Evolutionary conservation across 108 stramenopile species (phyloP).

Genomic region (Aurantiochytrium sp.): DNA sequence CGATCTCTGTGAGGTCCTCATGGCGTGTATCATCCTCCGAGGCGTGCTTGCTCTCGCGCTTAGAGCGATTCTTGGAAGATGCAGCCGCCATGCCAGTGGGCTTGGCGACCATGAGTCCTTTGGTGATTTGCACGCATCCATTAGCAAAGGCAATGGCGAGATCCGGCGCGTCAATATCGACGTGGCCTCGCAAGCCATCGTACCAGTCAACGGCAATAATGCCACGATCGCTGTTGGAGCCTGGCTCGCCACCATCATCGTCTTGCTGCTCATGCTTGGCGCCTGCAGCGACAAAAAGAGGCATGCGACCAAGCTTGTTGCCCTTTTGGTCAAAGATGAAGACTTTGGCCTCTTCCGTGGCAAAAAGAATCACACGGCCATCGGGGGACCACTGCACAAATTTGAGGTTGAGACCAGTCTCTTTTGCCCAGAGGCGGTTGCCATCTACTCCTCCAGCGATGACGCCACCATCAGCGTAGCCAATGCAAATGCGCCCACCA

Average conservation of each 20-base stretch:
- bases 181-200: constrained; percentile 43
- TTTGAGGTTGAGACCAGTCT: constrained; percentile 32
- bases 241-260: neutral
- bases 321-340: constrained; percentile 48
- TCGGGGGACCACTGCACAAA: constrained; percentile 58
- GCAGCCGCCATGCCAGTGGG: too few species aligned
- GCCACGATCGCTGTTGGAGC: neutral
- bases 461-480: constrained; percentile 56
- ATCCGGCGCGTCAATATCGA: constrained; percentile 37
- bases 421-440: constrained; percentile 57
- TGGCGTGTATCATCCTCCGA: neutral
- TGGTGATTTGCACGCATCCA: constrained; percentile 39
- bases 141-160: constrained; percentile 50
- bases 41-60: neutral
- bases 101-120: neutral
- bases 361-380: constrained; percentile 37
- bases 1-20: neutral
- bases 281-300: constrained; percentile 20
- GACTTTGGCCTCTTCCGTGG: constrained; percentile 28
- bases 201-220: constrained; percentile 43
- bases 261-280: neutral
- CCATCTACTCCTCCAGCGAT: constrained; percentile 59
- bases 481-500: constrained; percentile 58
- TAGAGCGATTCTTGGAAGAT: too few species aligned
- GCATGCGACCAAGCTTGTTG: constrained; percentile 29